Evolutionary conservation across 345 rosid species (phyloP).

Genomic region (Eucalyptus guilfoylei): DNA sequence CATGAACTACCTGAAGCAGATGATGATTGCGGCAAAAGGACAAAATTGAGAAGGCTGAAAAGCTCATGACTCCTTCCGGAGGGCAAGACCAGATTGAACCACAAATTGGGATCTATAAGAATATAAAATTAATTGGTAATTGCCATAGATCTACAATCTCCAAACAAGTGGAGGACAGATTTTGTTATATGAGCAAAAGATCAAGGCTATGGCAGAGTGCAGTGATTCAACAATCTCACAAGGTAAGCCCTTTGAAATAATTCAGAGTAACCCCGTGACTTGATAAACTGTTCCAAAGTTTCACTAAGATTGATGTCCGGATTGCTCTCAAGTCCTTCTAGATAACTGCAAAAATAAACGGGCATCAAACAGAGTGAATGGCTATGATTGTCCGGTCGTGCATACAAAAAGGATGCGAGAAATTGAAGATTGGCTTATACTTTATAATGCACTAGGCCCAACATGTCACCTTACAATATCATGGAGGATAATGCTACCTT

Average conservation of each 20-base stretch:
- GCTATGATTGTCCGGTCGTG: neutral
- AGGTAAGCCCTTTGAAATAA: conserved; percentile 79
- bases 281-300: conserved; percentile 60
- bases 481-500: neutral
- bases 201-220: neutral
- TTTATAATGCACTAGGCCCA: neutral
- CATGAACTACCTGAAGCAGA: conserved; percentile 56
- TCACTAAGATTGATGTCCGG: conserved; percentile 47
- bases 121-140: neutral
- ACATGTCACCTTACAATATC: too few species aligned
- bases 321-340: conserved; percentile 51
- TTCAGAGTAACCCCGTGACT: conserved; percentile 58
- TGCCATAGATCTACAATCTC: neutral
- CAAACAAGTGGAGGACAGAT: neutral
- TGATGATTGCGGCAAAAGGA: conserved; percentile 81
- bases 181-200: neutral
- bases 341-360: conserved; percentile 24
- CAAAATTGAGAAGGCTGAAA: conserved; percentile 72
- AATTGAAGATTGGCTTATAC: neutral
- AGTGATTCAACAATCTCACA: conserved; percentile 21
- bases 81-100: conserved; percentile 89
- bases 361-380: neutral
- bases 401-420: neutral
- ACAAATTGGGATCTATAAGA: conserved; percentile 56
- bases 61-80: conserved; percentile 56